Base-by-base conservation (phyloP, 78 protist species). In the Dictyostelium firmibasis region DNA sequence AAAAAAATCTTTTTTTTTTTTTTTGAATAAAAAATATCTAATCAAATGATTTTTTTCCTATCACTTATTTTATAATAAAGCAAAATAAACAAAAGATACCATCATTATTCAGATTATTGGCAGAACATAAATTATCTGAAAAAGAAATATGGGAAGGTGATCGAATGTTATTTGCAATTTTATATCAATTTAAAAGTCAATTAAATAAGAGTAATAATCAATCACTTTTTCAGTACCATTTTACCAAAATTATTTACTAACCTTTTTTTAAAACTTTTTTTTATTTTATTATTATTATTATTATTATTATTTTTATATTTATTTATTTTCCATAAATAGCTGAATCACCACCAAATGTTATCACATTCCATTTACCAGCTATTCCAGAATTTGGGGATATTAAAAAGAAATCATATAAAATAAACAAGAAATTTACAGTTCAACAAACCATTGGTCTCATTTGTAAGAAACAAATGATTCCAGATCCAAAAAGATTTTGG, bases 401-500 rank as follows among this genome's bases (percentile, higher is more conserved):
- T 6, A 76, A 78, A 43, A 87, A 78, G 85, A 87, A 87, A 64
- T 79, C 93, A 64, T 87, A 87, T 81, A 87, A 87, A 76, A 78
- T 87, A 53, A 87, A 87, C 18, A 87, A 87, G 78, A 87, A 87
- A 29, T 87, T 87, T 33, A 78, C 93, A 50, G 29, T 87, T 41
- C 13, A 84, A 27, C 93, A 87, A 43, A 78, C 93, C n/a, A 87
- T 87, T 29, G n/a, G 41, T 27, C 69, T 87, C 29, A 87, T 87
- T 36, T 87, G 93, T 38, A 87, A 87, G 79, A 87, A 87, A 64
- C 93, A 87, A 78, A 81, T 47, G 81, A 78, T 87, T 29, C 93
- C 93, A 7, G 93, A 87, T 87, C 93, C 93, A 87, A 87, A 87
- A 44, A 87, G 93, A 87, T 87, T 87, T n/a, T 87, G 93, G 93